A percentile compares a stretch with the other conserved stretches of the same genome.
phyloP scores from a whole-genome alignment of 2,329 filamentous ascomycete genomes.

The Verticillium isaacii region DNA sequence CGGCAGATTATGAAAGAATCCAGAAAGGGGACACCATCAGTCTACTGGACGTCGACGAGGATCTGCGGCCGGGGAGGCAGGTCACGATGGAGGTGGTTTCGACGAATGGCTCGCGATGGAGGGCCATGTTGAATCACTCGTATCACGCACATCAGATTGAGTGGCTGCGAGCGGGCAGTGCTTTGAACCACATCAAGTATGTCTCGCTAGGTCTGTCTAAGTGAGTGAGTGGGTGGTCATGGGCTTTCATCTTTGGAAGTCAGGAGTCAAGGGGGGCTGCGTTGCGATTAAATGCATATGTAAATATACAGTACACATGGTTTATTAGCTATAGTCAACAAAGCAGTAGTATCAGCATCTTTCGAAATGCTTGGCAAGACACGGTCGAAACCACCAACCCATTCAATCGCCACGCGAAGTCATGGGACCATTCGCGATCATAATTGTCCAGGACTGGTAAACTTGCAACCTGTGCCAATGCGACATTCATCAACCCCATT shows the following conservation, averaged over 20 bases:
- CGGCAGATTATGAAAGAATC: slow-evolving; percentile 73
- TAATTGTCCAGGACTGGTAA: not conserved
- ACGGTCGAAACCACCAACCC: not conserved
- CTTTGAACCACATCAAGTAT: slow-evolving; percentile 25
- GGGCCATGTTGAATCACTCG: slow-evolving; percentile 23
- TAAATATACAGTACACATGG: not conserved
- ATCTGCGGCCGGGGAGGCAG: slow-evolving; percentile 19
- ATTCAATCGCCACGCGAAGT: not conserved
- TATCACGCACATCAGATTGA: slow-evolving; percentile 23
- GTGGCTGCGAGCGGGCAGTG: slow-evolving; percentile 28
- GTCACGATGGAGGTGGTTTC: slow-evolving; percentile 22
- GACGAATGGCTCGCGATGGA: slow-evolving; percentile 19
- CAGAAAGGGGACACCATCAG: slow-evolving; percentile 4
- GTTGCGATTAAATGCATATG: too few relatives aligned
- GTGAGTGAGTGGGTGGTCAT: too few relatives aligned
- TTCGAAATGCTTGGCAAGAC: not conserved
- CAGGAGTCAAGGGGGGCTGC: too few relatives aligned
- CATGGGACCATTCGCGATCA: not conserved
- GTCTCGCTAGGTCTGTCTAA: too few relatives aligned
- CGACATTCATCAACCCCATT: not conserved
- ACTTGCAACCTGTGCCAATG: not conserved
- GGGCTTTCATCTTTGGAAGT: too few relatives aligned
- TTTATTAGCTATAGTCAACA: not conserved
- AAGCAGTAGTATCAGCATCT: not conserved
- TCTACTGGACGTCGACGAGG: slow-evolving; percentile 7